Conservation (phyloP, 129 eudicot species). For the Cynara cardunculus region DNA sequence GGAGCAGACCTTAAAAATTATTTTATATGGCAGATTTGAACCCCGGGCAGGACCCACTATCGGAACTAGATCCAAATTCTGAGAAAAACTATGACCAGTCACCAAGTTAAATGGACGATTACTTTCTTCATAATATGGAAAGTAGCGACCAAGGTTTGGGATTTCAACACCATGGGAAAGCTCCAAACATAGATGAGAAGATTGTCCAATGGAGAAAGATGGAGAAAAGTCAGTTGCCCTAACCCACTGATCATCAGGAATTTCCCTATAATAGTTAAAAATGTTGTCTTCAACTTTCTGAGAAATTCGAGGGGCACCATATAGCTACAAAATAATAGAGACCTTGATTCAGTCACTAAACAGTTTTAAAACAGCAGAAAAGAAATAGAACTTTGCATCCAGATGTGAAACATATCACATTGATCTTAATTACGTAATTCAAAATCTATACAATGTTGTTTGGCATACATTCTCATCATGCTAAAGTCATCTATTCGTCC, state of each 20-base stretch:
- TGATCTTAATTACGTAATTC: neutral
- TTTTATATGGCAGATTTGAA: slow-evolving; percentile 44
- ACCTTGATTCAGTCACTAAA: neutral
- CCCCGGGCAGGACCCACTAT: slow-evolving; percentile 49
- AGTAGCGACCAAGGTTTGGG: slow-evolving; percentile 51
- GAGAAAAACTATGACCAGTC: slow-evolving; percentile 47
- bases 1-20: slow-evolving; percentile 53
- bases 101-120: slow-evolving; percentile 32
- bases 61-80: slow-evolving; percentile 54
- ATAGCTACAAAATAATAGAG: slow-evolving; percentile 34
- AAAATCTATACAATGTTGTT: neutral
- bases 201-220: slow-evolving; percentile 61
- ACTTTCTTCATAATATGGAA: slow-evolving; percentile 48
- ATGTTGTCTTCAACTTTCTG: slow-evolving; percentile 33
- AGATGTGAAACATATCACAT: no score
- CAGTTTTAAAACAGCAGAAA: neutral
- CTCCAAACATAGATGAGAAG: slow-evolving; percentile 71
- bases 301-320: slow-evolving; percentile 74
- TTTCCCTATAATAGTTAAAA: slow-evolving; percentile 35
- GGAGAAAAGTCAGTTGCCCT: slow-evolving; percentile 78
- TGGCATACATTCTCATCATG: neutral
- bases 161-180: slow-evolving; percentile 43
- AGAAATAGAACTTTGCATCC: neutral
- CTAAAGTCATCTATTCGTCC: neutral
- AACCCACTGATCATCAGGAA: slow-evolving; percentile 71